Percentiles rank a stretch among this genome's conserved stretches.
Conservation (phyloP, 495 filamentous ascomycete genomes). For the Annulohypoxylon nitens region DNA sequence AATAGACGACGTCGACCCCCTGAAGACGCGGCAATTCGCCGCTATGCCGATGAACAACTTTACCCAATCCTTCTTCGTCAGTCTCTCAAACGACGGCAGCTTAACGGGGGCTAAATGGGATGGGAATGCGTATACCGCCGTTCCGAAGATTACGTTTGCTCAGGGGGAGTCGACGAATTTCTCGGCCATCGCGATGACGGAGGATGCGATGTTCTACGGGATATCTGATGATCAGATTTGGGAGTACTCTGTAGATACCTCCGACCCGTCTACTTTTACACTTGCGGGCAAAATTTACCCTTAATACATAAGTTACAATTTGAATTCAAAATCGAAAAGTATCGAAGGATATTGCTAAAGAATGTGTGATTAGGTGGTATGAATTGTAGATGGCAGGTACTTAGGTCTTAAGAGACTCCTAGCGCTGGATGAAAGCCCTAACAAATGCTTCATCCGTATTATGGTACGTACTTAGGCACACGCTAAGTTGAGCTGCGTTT, state of each 20-base stretch:
- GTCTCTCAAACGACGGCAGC: constrained; percentile 24
- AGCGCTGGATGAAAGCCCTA: too few species aligned
- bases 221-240: constrained; percentile 43
- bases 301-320: not conserved
- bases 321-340: not conserved
- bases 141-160: constrained; percentile 32
- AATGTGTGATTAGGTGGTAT: too few species aligned
- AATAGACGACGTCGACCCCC: constrained; percentile 28
- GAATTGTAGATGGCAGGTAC: too few species aligned
- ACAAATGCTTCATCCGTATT: too few species aligned
- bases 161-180: constrained; percentile 41
- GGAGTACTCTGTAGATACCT: constrained; percentile 40
- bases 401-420: too few species aligned
- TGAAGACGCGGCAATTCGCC: constrained; percentile 37
- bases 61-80: constrained; percentile 30
- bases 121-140: constrained; percentile 14
- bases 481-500: too few species aligned
- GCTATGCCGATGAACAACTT: constrained; percentile 39
- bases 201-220: constrained; percentile 43
- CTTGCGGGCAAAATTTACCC: constrained; percentile 39
- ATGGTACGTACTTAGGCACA: too few species aligned
- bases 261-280: constrained; percentile 38
- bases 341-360: too few species aligned
- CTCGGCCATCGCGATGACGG: constrained; percentile 43
- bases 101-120: constrained; percentile 29